phyloP scores from a whole-genome alignment of 2,329 filamentous ascomycete genomes.

The Emericellopsis atlantica region DNA sequence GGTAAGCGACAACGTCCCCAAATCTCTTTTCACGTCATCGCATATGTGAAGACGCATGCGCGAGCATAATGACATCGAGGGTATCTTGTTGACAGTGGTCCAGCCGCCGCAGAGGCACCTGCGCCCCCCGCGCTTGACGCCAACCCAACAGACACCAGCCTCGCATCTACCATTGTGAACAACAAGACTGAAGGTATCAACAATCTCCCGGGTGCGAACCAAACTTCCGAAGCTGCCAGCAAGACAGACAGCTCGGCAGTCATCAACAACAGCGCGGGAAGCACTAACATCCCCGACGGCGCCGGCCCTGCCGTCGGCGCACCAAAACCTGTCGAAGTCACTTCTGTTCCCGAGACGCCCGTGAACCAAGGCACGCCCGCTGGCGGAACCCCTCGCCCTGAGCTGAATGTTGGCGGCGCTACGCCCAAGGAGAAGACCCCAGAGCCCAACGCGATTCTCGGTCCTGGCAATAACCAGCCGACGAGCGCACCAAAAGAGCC shows the following conservation, averaged over 20 bases:
- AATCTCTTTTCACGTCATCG: neutral
- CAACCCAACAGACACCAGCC: no score
- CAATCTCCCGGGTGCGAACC: no score
- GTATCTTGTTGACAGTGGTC: no score
- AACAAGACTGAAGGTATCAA: no score
- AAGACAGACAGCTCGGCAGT: no score
- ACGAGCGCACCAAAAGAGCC: constrained; percentile 3
- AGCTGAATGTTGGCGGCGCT: constrained; percentile 18
- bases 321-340: constrained; percentile 21
- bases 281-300: neutral
- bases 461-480: constrained; percentile 2
- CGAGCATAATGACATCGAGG: no score
- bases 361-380: constrained; percentile 18
- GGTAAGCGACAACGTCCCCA: neutral
- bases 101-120: no score
- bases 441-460: constrained; percentile 7
- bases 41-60: no score
- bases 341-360: constrained; percentile 22
- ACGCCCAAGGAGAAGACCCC: constrained; percentile 4
- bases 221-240: no score
- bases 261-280: no score
- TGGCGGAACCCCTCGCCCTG: constrained; percentile 20
- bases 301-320: neutral
- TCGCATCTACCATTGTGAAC: no score
- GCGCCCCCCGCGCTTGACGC: no score